Conservation (phyloP, 495 filamentous ascomycete species). For the Annulohypoxylon moriforme region DNA sequence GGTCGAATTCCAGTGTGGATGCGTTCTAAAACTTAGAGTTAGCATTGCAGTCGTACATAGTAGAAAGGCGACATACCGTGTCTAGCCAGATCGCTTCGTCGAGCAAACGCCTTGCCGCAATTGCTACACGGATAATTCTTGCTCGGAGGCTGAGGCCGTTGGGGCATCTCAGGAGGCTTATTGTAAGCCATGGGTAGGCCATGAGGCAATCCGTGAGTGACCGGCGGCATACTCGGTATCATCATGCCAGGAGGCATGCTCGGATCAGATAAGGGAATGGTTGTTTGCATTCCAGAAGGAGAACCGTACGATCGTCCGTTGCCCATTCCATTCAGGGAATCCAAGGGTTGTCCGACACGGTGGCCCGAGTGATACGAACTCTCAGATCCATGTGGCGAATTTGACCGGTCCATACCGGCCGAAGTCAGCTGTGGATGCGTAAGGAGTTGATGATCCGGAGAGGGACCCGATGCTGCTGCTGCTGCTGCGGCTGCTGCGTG, state of each 20-base stretch:
- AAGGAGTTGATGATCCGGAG: slow-evolving; percentile 67
- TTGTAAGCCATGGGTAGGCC: slow-evolving; percentile 51
- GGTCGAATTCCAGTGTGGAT: slow-evolving; percentile 94
- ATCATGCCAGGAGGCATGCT: slow-evolving; percentile 55
- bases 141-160: slow-evolving; percentile 44
- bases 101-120: slow-evolving; percentile 92
- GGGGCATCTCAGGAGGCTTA: slow-evolving; percentile 49
- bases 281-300: slow-evolving; percentile 58
- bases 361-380: slow-evolving; percentile 68
- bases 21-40: slow-evolving; percentile 72
- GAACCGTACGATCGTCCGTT: slow-evolving; percentile 46
- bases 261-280: slow-evolving; percentile 59
- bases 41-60: slow-evolving; percentile 18
- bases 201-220: slow-evolving; percentile 33
- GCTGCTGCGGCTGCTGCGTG: slow-evolving; percentile 63
- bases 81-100: slow-evolving; percentile 91
- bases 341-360: slow-evolving; percentile 57
- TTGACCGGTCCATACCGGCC: slow-evolving; percentile 73
- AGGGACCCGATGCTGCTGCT: slow-evolving; percentile 49
- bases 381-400: slow-evolving; percentile 77
- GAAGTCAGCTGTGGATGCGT: slow-evolving; percentile 65
- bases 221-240: slow-evolving; percentile 46
- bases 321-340: slow-evolving; percentile 63
- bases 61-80: slow-evolving; percentile 75
- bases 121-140: slow-evolving; percentile 94